phyloP scores from a whole-genome alignment of 164 flowering plant species.

The Protea cynaroides region DNA sequence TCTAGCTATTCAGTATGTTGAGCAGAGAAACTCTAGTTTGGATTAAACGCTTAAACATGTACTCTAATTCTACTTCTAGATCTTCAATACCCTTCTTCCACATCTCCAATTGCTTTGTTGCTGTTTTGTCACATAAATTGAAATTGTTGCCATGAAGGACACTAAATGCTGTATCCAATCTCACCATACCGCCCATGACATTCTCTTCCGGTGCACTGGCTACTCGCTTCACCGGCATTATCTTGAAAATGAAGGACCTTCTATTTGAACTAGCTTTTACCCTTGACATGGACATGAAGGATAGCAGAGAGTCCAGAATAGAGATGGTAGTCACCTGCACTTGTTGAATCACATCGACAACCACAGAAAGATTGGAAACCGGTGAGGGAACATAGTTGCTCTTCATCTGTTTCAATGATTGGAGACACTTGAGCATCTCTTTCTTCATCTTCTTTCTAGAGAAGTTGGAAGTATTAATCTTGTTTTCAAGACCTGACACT shows the following conservation, averaged over 20 bases:
- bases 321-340: conserved; percentile 37
- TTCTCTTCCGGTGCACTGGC: conserved; percentile 12
- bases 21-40: conserved; percentile 45
- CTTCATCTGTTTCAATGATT: conserved; percentile 12
- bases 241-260: conserved; percentile 7
- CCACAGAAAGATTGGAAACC: conserved; percentile 23
- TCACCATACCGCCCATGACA: not conserved
- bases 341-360: conserved; percentile 39
- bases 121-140: conserved; percentile 15
- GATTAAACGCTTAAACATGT: conserved; percentile 40
- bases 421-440: conserved; percentile 16
- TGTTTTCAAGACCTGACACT: not conserved
- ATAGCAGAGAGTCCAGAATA: conserved; percentile 38
- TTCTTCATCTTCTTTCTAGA: conserved; percentile 12
- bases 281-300: conserved; percentile 36
- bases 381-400: conserved; percentile 13
- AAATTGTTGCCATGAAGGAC: conserved; percentile 3
- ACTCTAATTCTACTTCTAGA: conserved; percentile 36
- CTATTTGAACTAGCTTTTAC: conserved; percentile 14
- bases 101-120: conserved; percentile 27
- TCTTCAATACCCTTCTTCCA: conserved; percentile 34
- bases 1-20: conserved; percentile 31
- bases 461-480: conserved; percentile 1
- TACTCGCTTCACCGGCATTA: conserved; percentile 11
- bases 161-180: conserved; percentile 2